Percentiles rank a stretch among this genome's conserved stretches.
Conservation (phyloP, 177 flowering plant species). For the Vitis hybrid region DNA sequence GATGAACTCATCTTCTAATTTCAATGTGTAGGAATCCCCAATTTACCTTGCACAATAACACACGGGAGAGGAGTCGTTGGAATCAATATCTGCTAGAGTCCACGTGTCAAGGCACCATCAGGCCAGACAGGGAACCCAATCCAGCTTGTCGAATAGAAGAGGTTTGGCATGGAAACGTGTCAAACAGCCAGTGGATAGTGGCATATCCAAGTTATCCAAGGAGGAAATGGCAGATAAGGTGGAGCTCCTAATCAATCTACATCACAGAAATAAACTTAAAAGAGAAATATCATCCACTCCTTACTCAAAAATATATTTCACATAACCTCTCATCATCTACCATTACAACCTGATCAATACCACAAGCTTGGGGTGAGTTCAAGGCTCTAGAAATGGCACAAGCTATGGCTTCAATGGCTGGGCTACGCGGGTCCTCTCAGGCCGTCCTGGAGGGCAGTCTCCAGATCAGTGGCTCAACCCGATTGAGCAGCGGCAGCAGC, state of each 20-base stretch:
- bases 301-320: slow-evolving; percentile 7
- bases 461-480: slow-evolving; percentile 49
- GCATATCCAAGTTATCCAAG: slow-evolving; percentile 44
- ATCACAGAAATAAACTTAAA: slow-evolving; percentile 29
- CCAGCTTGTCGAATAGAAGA: slow-evolving; percentile 19
- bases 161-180: slow-evolving; percentile 15
- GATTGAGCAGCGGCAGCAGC: slow-evolving; percentile 32
- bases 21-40: too few species aligned
- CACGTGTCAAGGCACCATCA: slow-evolving; percentile 13
- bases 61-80: too few species aligned
- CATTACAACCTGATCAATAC: not conserved
- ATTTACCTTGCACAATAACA: too few species aligned
- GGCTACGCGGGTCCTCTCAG: slow-evolving; percentile 57
- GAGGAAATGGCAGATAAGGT: slow-evolving; percentile 43
- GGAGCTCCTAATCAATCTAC: slow-evolving; percentile 22
- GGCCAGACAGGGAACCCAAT: slow-evolving; percentile 11
- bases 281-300: not conserved
- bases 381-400: slow-evolving; percentile 50
- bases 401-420: slow-evolving; percentile 80
- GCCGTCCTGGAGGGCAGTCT: slow-evolving; percentile 70
- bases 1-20: too few species aligned
- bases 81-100: slow-evolving; percentile 14
- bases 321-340: not conserved
- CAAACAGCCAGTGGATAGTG: slow-evolving; percentile 15
- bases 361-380: not conserved